Evolutionary conservation across 345 rosid genomes (phyloP), one percentile per base, ranked within the genome.

Genomic region (Salix udensis): DNA sequence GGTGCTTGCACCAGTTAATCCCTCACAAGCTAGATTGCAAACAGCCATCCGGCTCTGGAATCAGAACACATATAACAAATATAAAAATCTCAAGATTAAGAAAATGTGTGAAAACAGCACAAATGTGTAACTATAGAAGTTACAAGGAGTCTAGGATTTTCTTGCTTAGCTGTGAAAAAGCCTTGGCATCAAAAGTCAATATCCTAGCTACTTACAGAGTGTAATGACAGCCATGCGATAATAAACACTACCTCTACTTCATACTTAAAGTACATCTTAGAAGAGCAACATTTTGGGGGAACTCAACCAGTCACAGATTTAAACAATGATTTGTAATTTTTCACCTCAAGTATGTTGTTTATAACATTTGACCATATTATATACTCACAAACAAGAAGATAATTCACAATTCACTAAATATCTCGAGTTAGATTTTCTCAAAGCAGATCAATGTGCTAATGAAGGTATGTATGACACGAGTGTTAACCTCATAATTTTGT

Each of bases 21-120:
- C 91, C 73, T 91, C 94, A 65, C 89, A 85, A 44, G 92, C 91
- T 66, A 89, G 77, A 76, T 91, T 88, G 78, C 92, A 86, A 13
- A 89, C 92, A 79, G 91, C 85, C 88, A 89, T 36, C 64, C 94
- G 89, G 36, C 94, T 91, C 94, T 89, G 82, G 30, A 76, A 70
- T 19, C 21, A 72, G 26, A 36, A 66, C 5, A 26, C 26, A 37
- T 18, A 31, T 16, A 66, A 16, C 19, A 67, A 34, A 46, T 44
- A 28, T 28, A 13, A 60, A 72, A 60, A 18, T 26, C 26, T 62
- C 19, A 42, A 40, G 24, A 40, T 39, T 39, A 44, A 39, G 36
- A 61, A 26, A 73, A n/a, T 8, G 42, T 46, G 61, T 19, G n/a
- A 52, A 7, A 52, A 52, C 58, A 52, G 58, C 58, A 52, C n/a